These are phyloP conservation scores for Pichia eremophila DNA, from an alignment of 805 yeast genomes.

Conservation along the genomic window DNA sequence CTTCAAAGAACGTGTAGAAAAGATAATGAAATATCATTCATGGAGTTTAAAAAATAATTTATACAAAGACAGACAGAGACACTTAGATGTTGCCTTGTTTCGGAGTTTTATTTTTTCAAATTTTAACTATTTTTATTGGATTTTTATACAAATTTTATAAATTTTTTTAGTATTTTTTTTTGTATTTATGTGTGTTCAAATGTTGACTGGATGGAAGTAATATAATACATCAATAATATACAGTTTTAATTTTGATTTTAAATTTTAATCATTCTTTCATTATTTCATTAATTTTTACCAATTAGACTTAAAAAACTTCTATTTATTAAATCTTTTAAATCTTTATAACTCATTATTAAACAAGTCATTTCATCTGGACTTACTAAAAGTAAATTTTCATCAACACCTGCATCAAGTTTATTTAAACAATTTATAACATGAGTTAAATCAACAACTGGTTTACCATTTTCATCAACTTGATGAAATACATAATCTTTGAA, in stretches of 20 bases:
- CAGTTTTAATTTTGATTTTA: neutral
- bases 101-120: neutral
- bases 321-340: constrained; percentile 64
- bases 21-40: too few relatives aligned
- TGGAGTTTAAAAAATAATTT: too few relatives aligned
- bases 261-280: neutral
- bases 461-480: constrained; percentile 68
- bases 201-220: constrained; percentile 1
- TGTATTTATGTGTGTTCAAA: neutral
- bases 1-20: too few relatives aligned
- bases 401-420: constrained; percentile 86
- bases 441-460: constrained; percentile 71
- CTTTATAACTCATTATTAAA: constrained; percentile 76
- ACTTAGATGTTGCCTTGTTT: neutral
- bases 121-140: neutral
- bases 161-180: neutral
- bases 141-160: neutral
- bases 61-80: too few relatives aligned
- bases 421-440: constrained; percentile 73
- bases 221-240: constrained; percentile 3
- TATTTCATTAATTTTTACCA: constrained; percentile 5
- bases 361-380: constrained; percentile 82
- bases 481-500: constrained; percentile 83
- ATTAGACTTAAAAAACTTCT: constrained; percentile 48
- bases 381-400: constrained; percentile 71